Evolutionary conservation across 2,329 filamentous ascomycete species (phyloP).

Genomic region (Alternaria sp.): DNA sequence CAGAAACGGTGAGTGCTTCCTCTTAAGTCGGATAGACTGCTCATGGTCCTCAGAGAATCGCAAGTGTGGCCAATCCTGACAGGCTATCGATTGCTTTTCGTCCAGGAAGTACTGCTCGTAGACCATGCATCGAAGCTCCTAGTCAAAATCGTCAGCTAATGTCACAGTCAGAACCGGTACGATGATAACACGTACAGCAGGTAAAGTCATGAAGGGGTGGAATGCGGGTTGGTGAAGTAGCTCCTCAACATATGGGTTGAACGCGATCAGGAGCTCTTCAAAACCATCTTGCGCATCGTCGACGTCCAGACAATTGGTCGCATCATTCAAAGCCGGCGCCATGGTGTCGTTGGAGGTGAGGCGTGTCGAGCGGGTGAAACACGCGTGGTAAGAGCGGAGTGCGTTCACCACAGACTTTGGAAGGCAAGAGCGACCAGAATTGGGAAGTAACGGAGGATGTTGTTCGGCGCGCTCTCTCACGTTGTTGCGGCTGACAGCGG

Average conservation of each 20-base stretch:
- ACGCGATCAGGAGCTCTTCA: not conserved
- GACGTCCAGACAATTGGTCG: not conserved
- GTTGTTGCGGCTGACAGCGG: not conserved
- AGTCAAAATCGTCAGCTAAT: not conserved
- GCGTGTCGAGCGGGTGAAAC: not conserved
- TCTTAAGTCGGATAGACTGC: not conserved
- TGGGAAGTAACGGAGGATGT: not conserved
- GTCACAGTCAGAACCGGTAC: not conserved
- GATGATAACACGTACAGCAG: not conserved
- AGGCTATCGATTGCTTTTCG: not conserved
- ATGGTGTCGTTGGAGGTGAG: not conserved
- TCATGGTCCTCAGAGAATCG: not conserved
- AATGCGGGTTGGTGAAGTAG: not conserved
- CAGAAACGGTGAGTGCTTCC: not conserved
- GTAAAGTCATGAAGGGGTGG: not conserved
- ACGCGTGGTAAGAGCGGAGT: not conserved
- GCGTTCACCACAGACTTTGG: not conserved
- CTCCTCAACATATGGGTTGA: conserved; percentile 2
- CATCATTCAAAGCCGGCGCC: not conserved
- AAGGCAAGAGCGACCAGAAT: not conserved
- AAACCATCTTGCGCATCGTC: not conserved
- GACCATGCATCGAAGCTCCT: conserved; percentile 2
- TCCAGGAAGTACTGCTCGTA: conserved; percentile 12
- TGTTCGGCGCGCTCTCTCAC: not conserved
- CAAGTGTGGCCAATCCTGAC: not conserved